Percentiles rank a stretch among this genome's conserved stretches.
Evolutionary conservation across 2,329 filamentous ascomycete genomes (phyloP).

Genomic region (Stemphylium vesicarium): DNA sequence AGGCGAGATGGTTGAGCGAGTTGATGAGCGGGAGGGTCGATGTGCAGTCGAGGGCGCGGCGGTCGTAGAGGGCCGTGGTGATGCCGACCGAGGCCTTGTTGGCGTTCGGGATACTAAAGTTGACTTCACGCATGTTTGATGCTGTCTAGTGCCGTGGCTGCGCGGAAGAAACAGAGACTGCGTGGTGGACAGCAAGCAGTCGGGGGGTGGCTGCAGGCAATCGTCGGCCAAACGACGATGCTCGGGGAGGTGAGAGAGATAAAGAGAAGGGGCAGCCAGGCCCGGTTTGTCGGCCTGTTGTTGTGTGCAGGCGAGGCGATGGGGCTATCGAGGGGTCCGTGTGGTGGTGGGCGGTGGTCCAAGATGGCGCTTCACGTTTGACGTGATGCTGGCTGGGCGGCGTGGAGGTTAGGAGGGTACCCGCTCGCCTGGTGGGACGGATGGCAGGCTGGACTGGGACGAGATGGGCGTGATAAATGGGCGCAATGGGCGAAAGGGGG

Average conservation of each 20-base stretch:
- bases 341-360: constrained; percentile 14
- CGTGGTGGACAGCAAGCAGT: constrained; percentile 13
- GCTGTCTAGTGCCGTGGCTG: constrained; percentile 19
- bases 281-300: neutral
- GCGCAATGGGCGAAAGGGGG: constrained; percentile 22
- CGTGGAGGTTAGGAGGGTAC: constrained; percentile 18
- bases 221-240: constrained; percentile 19
- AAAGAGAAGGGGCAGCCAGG: neutral
- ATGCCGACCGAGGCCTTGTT: constrained; percentile 99
- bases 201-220: constrained; percentile 17
- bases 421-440: constrained; percentile 18
- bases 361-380: constrained; percentile 17
- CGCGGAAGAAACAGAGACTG: no score
- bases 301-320: neutral
- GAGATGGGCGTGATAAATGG: constrained; percentile 4
- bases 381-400: constrained; percentile 15
- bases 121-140: constrained; percentile 93
- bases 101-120: constrained; percentile 98
- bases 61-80: constrained; percentile 97
- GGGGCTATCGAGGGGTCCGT: constrained; percentile 15
- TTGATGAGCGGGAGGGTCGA: constrained; percentile 98
- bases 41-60: constrained; percentile 95
- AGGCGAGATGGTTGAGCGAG: constrained; percentile 97
- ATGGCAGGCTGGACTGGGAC: constrained; percentile 16
- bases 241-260: neutral